Evolutionary conservation across 768 basidiomycete genomes (phyloP), one percentile per base, ranked within the genome.

Genomic region (Lepiota brunneoincarnata): DNA sequence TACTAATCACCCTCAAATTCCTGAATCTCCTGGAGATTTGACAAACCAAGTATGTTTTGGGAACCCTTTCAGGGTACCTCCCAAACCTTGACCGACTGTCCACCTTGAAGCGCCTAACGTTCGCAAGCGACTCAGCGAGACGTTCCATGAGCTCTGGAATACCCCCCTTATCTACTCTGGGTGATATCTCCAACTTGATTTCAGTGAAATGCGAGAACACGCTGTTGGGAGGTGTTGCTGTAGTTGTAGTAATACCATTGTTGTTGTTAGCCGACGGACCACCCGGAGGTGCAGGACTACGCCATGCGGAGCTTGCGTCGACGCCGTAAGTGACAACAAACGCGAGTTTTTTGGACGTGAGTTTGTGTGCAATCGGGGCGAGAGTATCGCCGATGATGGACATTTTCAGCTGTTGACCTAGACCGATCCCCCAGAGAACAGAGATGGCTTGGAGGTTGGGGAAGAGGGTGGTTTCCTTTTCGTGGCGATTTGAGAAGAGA

Each of bases 401-500:
- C 52, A 39, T 38, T 24, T 31, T 45, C 11, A 54, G 37, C 2
- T 54, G 52, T 39, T 54, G 52, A n/a, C 52, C 52, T 15, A 54
- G 37, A 9, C 52, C 44, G 6, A 54, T 28, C 20, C 52, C 46
- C 52, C 52, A 54, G n/a, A 54, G 24, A 2, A 54, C 52, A 9
- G 37, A 38, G 23, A 54, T 31, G 12, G 43, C 9, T 4, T 24
- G 52, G 12, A 54, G 34, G 10, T 46, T 47, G 9, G 52, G 52
- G 37, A 54, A 54, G 21, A 44, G 15, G 3, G 34, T 1, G 42
- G 28, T 21, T 17, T 12, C 35, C 4, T 12, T 43, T 21, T 20
- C 35, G 17, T 36, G 18, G 31, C 23, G 40, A 44, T 44, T 15
- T 2, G 51, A 52, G 23, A 54, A 24, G 24, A 54, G 52, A 21